Conservation (phyloP, 2,329 filamentous ascomycete species). For the Pseudogymnoascus sp. region DNA sequence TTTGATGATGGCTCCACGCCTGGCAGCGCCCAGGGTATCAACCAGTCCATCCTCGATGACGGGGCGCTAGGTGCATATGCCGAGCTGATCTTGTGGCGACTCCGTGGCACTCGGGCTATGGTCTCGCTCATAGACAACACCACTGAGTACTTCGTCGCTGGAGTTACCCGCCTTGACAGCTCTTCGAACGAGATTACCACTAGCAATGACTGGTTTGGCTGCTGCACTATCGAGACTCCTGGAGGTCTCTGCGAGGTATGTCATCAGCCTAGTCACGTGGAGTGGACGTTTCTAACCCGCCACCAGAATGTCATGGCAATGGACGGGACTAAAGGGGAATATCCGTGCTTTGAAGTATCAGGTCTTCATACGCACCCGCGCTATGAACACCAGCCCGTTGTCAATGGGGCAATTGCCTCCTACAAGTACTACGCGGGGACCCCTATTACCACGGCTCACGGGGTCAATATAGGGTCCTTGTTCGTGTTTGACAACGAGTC, state of each 20-base stretch:
- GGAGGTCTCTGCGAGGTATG: conserved; percentile 26
- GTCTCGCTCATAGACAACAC: conserved; percentile 25
- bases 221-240: conserved; percentile 19
- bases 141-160: conserved; percentile 25
- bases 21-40: conserved; percentile 17
- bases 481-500: conserved; percentile 32
- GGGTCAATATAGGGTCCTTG: conserved; percentile 24
- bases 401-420: conserved; percentile 18
- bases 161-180: conserved; percentile 15
- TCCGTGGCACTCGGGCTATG: conserved; percentile 24
- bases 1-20: conserved; percentile 10
- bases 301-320: conserved; percentile 19
- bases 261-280: background rate
- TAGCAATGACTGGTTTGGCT: conserved; percentile 23
- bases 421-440: conserved; percentile 25
- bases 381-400: conserved; percentile 20
- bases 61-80: conserved; percentile 15
- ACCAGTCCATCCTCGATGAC: conserved; percentile 23
- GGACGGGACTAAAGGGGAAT: conserved; percentile 15
- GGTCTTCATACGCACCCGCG: conserved; percentile 20
- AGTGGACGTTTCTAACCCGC: background rate
- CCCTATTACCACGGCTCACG: conserved; percentile 22
- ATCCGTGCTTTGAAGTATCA: conserved; percentile 22
- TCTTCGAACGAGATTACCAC: conserved; percentile 12
- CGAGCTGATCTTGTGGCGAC: conserved; percentile 16